Evolutionary conservation across 257 asterid species (phyloP), one percentile per base, ranked within the genome.

Genomic region (Nicotiana benthamiana): DNA sequence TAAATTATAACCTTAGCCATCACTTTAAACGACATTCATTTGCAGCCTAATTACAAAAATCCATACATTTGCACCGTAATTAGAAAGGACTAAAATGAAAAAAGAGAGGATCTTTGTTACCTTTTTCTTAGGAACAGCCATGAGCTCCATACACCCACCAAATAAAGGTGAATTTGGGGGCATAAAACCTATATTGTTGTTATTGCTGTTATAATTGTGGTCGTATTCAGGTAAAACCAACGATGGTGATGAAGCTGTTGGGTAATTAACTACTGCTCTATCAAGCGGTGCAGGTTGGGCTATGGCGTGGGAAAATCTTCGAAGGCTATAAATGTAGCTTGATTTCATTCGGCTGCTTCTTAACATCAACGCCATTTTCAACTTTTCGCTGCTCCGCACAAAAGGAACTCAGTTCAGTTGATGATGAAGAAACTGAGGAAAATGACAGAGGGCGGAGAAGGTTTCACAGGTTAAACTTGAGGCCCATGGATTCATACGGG

Each of bases 111-210:
- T 46, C 24, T 48, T 70, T 56, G 2, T 43, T 60, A 89, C 98
- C 96, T 91, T 93, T 83, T 75, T 91, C 83, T 90, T 93, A 53
- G 97, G 98, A 62, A 93, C 98, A 75, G 98, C 98, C 98, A 92
- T 93, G 52, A 93, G 94, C 83, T 93, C 97, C 91, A 93, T 87
- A 28, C 86, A 86, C 9, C 92, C 97, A 32, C 75, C 80, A 22
- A 80, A 61, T 36, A 84, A 87, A 6, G 90, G 86, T 70, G 80
- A 86, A 76, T 83, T 74, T 15, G 86, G 86, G 5, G 82, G 82
- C 54, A 67, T 83, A 46, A 77, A 77, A 22, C 86, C 86, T 28
- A 65, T 81, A 2, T 27, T 81, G 3, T 27, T 24, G 12, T 22
- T 80, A n/a, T 84, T 81, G 4, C 5, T 40, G 46, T 40, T 24